Evolutionary conservation across 495 filamentous ascomycete genomes (phyloP).

Genomic region (Podospora appendiculata): DNA sequence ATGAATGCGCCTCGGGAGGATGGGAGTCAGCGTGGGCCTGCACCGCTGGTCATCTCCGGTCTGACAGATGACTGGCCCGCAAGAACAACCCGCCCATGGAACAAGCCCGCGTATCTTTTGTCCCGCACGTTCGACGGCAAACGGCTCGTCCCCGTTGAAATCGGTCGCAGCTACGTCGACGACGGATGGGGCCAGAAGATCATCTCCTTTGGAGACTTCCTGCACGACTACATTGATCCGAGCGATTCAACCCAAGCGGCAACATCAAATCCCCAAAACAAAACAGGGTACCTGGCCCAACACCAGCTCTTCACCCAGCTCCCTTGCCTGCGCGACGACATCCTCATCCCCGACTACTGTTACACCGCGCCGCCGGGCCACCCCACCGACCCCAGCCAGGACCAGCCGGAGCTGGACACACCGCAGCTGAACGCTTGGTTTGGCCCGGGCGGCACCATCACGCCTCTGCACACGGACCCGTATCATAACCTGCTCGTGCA

Average conservation of each 20-base stretch:
- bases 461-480: conserved; percentile 86
- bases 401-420: conserved; percentile 41
- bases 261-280: conserved; percentile 5
- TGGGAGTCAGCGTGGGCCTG: conserved; percentile 39
- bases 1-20: conserved; percentile 28
- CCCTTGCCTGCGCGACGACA: conserved; percentile 66
- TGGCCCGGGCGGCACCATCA: conserved; percentile 80
- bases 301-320: conserved; percentile 83
- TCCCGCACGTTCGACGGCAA: conserved; percentile 67
- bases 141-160: conserved; percentile 78
- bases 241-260: not conserved
- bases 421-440: conserved; percentile 85
- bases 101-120: conserved; percentile 63
- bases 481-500: conserved; percentile 91
- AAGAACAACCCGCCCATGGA: conserved; percentile 60
- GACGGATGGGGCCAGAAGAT: conserved; percentile 80
- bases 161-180: conserved; percentile 86
- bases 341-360: conserved; percentile 77
- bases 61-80: conserved; percentile 72
- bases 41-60: conserved; percentile 64
- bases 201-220: conserved; percentile 66
- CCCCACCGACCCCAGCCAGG: conserved; percentile 42
- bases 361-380: conserved; percentile 56
- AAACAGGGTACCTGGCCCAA: conserved; percentile 78
- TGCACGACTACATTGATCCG: conserved; percentile 46